These are phyloP conservation scores for Fusarium cyanostomum DNA, from an alignment of 2,329 filamentous ascomycete genomes.

Conservation along the genomic window DNA sequence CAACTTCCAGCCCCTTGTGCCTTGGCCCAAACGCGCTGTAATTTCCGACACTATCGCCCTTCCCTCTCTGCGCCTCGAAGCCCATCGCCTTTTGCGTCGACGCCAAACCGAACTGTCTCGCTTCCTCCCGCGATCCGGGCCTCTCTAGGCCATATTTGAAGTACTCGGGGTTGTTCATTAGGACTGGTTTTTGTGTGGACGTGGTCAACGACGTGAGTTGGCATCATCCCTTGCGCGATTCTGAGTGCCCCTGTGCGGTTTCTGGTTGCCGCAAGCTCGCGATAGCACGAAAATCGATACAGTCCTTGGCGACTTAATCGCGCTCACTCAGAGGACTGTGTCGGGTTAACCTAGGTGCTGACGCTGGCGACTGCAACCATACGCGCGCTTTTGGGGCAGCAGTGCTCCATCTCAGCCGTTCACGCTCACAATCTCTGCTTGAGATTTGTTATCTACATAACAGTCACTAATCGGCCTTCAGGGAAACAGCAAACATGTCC, in stretches of 20 bases:
- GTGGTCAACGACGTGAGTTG: constrained; percentile 41
- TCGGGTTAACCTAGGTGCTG: background rate
- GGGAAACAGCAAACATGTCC: constrained; percentile 47
- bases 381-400: background rate
- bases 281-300: background rate
- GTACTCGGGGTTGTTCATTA: constrained; percentile 40
- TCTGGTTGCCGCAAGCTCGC: background rate
- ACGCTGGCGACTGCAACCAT: background rate
- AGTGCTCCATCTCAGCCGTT: background rate
- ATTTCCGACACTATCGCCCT: constrained; percentile 33
- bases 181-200: constrained; percentile 35
- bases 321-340: background rate
- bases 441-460: constrained; percentile 1
- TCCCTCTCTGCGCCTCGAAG: constrained; percentile 23
- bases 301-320: background rate
- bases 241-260: constrained; percentile 12
- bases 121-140: constrained; percentile 29
- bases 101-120: constrained; percentile 27
- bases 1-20: constrained; percentile 29
- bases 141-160: constrained; percentile 42
- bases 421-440: constrained; percentile 12
- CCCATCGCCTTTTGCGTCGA: constrained; percentile 20
- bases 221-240: constrained; percentile 20
- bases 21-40: constrained; percentile 33
- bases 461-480: constrained; percentile 35